A percentile compares a stretch with the other conserved stretches of the same genome.
Conservation (phyloP, 371 early-diverging fungal species). For the Syncephalis plumigaleata region DNA sequence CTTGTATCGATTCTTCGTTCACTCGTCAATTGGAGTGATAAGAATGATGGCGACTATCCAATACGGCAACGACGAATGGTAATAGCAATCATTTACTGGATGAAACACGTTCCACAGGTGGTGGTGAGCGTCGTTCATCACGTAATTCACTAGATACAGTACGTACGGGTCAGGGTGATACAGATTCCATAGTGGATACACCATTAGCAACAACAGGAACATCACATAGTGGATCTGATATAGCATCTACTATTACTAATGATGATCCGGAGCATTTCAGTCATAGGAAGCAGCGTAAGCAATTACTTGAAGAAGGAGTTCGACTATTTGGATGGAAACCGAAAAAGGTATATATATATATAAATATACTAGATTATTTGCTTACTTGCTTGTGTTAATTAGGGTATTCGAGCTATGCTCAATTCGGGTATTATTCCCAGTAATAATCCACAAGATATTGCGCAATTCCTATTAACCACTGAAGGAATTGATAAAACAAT, state of each 20-base stretch:
- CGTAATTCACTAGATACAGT: too few relatives aligned
- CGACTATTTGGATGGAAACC: conserved; percentile 76
- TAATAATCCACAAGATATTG: conserved; percentile 38
- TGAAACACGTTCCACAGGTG: background rate
- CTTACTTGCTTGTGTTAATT: background rate
- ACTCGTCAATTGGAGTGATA: conserved; percentile 33
- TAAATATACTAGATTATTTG: background rate
- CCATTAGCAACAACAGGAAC: too few relatives aligned
- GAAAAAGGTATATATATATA: conserved; percentile 25
- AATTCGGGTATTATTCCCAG: conserved; percentile 39
- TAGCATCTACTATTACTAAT: background rate
- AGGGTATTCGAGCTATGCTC: conserved; percentile 38
- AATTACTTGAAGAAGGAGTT: conserved; percentile 61
- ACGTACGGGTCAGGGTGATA: too few relatives aligned
- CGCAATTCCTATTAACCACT: conserved; percentile 48
- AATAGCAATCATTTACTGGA: background rate
- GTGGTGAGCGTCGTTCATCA: too few relatives aligned
- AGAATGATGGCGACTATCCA: background rate
- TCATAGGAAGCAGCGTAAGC: conserved; percentile 65
- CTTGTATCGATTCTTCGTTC: conserved; percentile 29
- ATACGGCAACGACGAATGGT: background rate
- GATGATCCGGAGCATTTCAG: conserved; percentile 57
- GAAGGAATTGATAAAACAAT: conserved; percentile 65
- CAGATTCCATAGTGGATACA: too few relatives aligned
- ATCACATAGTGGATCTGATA: too few relatives aligned